Conservation (phyloP, 192 early-diverging fungal genomes). For the Chytriomyces confervae region DNA sequence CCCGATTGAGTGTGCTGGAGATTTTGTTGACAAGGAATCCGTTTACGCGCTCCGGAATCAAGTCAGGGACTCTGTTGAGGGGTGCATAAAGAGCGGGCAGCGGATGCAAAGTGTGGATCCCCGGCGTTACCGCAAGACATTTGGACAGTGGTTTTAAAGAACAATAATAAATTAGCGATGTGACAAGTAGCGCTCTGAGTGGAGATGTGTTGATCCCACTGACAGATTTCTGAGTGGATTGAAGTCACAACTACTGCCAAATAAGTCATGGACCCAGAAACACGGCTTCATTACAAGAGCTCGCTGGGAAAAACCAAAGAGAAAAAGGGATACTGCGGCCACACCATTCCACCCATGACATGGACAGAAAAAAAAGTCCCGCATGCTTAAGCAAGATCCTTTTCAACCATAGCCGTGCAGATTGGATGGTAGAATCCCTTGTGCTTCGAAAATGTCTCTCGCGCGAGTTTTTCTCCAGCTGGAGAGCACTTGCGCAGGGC, state of each 20-base stretch:
- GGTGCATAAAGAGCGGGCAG: not conserved
- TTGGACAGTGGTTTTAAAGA: conserved; percentile 14
- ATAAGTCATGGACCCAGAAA: too few relatives aligned
- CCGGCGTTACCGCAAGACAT: not conserved
- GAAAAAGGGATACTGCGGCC: too few relatives aligned
- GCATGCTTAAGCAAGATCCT: conserved; percentile 66
- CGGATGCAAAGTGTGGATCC: conserved; percentile 6
- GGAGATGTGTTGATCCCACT: too few relatives aligned
- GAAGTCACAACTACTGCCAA: too few relatives aligned
- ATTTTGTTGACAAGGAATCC: not conserved
- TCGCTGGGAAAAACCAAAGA: too few relatives aligned
- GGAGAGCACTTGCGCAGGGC: conserved; percentile 11
- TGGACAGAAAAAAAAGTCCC: too few relatives aligned
- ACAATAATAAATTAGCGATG: not conserved
- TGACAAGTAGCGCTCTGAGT: too few relatives aligned
- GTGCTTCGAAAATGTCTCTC: conserved; percentile 77
- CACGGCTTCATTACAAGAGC: too few relatives aligned
- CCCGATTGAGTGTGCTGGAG: not conserved
- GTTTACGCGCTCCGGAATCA: conserved; percentile 2
- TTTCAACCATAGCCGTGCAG: conserved; percentile 84
- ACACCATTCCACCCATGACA: too few relatives aligned
- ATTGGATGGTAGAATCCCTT: conserved; percentile 94
- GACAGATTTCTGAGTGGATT: too few relatives aligned
- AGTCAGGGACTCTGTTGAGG: conserved; percentile 4
- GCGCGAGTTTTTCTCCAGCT: conserved; percentile 61